A percentile compares a stretch with the other conserved stretches of the same genome.
Conservation (phyloP, 805 yeast genomes). For the Metschnikowia drakensbergensis region DNA sequence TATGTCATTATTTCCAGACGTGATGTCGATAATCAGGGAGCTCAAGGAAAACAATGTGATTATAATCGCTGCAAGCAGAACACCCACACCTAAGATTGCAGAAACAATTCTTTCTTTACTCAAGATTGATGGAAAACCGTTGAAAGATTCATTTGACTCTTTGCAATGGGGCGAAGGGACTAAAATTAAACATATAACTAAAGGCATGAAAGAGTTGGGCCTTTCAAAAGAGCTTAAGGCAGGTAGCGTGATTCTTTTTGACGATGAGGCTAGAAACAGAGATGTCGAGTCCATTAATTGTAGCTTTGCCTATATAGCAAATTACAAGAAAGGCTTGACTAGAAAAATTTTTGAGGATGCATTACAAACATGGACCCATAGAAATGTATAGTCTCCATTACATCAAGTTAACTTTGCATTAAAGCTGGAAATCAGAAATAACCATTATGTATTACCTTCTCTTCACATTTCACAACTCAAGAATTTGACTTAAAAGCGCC, state of each 20-base stretch:
- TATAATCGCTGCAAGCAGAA: constrained; percentile 73
- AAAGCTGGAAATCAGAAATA: not conserved
- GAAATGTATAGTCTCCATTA: not conserved
- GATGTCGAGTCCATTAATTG: constrained; percentile 75
- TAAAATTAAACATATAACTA: constrained; percentile 53
- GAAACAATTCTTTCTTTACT: constrained; percentile 53
- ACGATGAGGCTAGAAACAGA: constrained; percentile 73
- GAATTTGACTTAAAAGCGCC: not conserved
- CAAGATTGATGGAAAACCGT: constrained; percentile 50
- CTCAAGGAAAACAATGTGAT: constrained; percentile 45
- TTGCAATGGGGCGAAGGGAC: constrained; percentile 69
- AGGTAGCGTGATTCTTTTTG: constrained; percentile 51
- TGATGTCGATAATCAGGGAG: constrained; percentile 56
- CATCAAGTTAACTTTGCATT: not conserved
- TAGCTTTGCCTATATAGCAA: constrained; percentile 58
- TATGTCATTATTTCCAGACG: constrained; percentile 63
- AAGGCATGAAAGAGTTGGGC: constrained; percentile 46
- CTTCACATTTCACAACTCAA: not conserved
- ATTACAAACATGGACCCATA: constrained; percentile 27
- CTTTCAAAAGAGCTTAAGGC: constrained; percentile 44
- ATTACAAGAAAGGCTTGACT: constrained; percentile 55
- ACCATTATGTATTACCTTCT: not conserved
- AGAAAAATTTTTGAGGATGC: constrained; percentile 50
- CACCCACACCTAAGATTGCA: constrained; percentile 78
- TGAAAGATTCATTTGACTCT: constrained; percentile 50